phyloP scores from a whole-genome alignment of 2,329 filamentous ascomycete species.

The Talaromyces piceae region DNA sequence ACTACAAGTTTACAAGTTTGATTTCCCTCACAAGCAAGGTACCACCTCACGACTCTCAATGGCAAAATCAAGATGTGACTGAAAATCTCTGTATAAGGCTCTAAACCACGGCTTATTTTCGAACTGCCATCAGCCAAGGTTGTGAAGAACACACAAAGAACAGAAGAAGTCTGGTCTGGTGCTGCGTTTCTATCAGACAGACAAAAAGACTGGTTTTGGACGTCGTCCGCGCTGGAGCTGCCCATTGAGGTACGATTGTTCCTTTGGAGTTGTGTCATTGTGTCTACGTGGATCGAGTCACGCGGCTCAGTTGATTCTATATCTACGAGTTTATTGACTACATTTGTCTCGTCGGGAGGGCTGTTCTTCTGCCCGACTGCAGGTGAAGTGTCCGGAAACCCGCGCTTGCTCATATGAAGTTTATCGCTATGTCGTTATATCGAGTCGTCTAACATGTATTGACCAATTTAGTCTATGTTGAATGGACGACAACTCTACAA shows the following conservation, averaged over 20 bases:
- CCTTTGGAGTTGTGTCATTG: not conserved
- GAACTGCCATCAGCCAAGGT: not conserved
- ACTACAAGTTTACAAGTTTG: no score
- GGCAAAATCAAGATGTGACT: not conserved
- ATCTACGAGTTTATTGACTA: no score
- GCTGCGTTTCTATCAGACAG: not conserved
- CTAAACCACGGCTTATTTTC: not conserved
- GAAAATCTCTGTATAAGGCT: not conserved
- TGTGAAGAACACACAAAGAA: not conserved
- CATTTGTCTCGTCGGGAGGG: not conserved
- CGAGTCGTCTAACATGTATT: no score
- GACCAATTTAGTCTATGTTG: no score
- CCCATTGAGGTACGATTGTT: not conserved
- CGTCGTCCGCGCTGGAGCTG: not conserved
- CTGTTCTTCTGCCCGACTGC: not conserved
- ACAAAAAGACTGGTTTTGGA: not conserved
- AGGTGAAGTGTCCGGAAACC: not conserved
- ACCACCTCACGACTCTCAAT: not conserved
- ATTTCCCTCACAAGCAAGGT: not conserved
- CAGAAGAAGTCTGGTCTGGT: not conserved
- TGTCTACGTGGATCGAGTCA: not conserved
- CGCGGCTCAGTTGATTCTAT: not conserved
- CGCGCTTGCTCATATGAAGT: no score
- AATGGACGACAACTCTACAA: no score
- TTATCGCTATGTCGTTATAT: no score